Conservation (phyloP, 1,284 basidiomycete genomes). For the Tylopilus sp. region DNA sequence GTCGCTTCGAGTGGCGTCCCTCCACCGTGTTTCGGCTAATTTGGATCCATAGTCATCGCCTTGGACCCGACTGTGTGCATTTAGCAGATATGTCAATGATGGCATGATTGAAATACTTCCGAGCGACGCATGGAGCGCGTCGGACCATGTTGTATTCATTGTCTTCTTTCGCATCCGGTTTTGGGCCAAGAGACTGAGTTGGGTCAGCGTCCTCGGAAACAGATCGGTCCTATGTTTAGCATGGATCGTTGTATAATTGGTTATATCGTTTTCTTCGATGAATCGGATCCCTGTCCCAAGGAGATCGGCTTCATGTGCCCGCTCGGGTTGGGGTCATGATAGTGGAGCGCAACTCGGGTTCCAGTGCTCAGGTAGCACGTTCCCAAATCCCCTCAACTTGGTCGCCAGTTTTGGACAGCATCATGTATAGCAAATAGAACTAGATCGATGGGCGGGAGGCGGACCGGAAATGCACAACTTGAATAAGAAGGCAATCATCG, state of each 20-base stretch:
- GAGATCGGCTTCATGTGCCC: neutral
- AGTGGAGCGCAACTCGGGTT: neutral
- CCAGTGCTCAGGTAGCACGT: neutral
- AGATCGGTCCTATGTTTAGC: neutral
- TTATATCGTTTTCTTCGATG: slow-evolving; percentile 3
- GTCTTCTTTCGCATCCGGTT: neutral
- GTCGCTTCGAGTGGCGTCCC: neutral
- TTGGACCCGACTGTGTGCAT: slow-evolving; percentile 33
- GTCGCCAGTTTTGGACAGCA: neutral
- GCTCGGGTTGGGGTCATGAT: neutral
- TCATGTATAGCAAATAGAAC: neutral
- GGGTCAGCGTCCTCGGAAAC: neutral
- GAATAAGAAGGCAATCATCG: neutral
- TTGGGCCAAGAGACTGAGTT: neutral
- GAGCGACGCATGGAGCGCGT: neutral
- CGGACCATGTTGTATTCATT: neutral
- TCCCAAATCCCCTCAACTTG: neutral
- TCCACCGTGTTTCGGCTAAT: neutral
- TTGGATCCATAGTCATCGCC: slow-evolving; percentile 24
- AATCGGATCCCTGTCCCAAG: neutral
- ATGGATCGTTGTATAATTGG: slow-evolving; percentile 3
- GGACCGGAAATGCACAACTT: neutral
- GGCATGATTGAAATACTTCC: slow-evolving; percentile 1
- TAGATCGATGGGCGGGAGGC: neutral
- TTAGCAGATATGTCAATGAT: slow-evolving; percentile 8